Base-by-base conservation (phyloP, 2,329 filamentous ascomycete genomes). In the Penicillium sp. region DNA sequence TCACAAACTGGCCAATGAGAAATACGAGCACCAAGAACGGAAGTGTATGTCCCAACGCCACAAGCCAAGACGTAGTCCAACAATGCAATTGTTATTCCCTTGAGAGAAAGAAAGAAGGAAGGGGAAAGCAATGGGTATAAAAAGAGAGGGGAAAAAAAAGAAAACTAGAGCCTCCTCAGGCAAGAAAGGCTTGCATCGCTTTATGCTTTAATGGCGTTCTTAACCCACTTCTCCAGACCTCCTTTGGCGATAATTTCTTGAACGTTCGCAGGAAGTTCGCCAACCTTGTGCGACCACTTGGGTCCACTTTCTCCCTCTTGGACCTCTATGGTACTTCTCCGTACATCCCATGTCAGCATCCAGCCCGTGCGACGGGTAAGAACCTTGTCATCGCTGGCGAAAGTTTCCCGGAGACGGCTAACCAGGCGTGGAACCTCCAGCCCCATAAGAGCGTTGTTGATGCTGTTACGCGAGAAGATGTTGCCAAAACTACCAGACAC, bases 151-250 rank as follows among this genome's bases (percentile, higher is more conserved):
- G 8, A 13, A 13, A 13, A 6, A 13, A 38, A 38, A 38, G 13
- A 41, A 41, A 58, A 23, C 41, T 29, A 26, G 15, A 19, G 35
- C 35, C 46, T 50, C 11, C 3, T 23, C 21, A 11, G 19, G 44
- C 19, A 49, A 51, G 11, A 58, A 45, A 19, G 45, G 48, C 17
- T 31, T n/a, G 13, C 11, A 38, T 58, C 11, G 48, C 38, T 57
- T 31, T 65, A 44, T 72, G 77, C 68, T 75, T 74, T 75, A 75
- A 76, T 48, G 51, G 38, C 83, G 60, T 84, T 83, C 83, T 90
- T 90, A 9, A 95, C 90, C 92, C 92, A 96, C 66, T 88, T 89
- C 82, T 93, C 91, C 63, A 96, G 73, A 0, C 92, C 92, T 2
- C 91, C 91, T 54, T 84, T 78, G 0, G 91, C 90, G 70, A 94